Conservation (phyloP, 805 yeast genomes). For the Debaryomyces prosopidis region DNA sequence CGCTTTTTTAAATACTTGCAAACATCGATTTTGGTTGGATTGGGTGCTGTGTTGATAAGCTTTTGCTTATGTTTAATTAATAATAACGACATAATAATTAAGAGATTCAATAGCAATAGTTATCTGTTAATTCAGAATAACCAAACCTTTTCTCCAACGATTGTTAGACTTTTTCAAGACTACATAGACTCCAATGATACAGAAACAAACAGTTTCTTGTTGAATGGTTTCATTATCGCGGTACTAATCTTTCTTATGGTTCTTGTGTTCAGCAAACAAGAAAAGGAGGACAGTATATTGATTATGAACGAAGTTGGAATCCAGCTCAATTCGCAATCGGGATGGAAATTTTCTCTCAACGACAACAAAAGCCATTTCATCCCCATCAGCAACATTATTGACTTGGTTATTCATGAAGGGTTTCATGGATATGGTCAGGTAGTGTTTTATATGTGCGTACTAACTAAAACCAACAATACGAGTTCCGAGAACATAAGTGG, state of each 20-base stretch:
- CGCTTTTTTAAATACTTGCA: slow-evolving; percentile 5
- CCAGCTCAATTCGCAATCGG: slow-evolving; percentile 37
- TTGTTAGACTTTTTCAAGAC: background rate
- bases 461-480: slow-evolving; percentile 38
- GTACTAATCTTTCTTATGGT: background rate
- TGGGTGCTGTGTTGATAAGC: slow-evolving; percentile 3
- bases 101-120: background rate
- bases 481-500: slow-evolving; percentile 6
- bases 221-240: background rate
- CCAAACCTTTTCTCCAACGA: background rate
- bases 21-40: slow-evolving; percentile 3
- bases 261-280: slow-evolving; percentile 17
- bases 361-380: slow-evolving; percentile 43
- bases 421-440: slow-evolving; percentile 66
- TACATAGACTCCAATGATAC: background rate
- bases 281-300: slow-evolving; percentile 42
- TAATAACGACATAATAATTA: background rate
- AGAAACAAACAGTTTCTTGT: background rate
- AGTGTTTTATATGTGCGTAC: slow-evolving; percentile 60
- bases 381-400: slow-evolving; percentile 57
- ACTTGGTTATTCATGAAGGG: slow-evolving; percentile 74
- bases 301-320: slow-evolving; percentile 49
- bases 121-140: background rate
- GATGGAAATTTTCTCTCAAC: slow-evolving; percentile 20
- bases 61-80: background rate